These are phyloP conservation scores for Pseudopithomyces maydicus DNA, from an alignment of 2,329 filamentous ascomycete genomes.

Conservation along the genomic window DNA sequence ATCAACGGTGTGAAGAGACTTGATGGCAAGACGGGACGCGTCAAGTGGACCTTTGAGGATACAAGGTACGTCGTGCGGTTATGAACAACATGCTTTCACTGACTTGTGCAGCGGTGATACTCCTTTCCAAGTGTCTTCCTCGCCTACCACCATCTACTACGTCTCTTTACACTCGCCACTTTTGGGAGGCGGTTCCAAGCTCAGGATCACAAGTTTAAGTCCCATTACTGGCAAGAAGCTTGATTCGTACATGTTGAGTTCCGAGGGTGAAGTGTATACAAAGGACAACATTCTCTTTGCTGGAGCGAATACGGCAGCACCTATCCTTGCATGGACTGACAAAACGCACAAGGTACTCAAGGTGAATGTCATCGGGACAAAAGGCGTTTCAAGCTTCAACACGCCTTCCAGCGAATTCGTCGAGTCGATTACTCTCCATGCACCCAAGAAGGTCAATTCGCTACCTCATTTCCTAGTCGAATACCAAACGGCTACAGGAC, in stretches of 20 bases:
- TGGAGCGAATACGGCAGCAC: slow-evolving; percentile 75
- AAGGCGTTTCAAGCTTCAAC: slow-evolving; percentile 49
- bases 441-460: slow-evolving; percentile 72
- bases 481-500: slow-evolving; percentile 69
- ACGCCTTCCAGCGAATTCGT: slow-evolving; percentile 48
- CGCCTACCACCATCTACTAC: slow-evolving; percentile 71
- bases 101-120: slow-evolving; percentile 61
- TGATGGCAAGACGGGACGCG: slow-evolving; percentile 71
- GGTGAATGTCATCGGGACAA: slow-evolving; percentile 69
- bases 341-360: slow-evolving; percentile 65
- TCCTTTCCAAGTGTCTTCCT: slow-evolving; percentile 77
- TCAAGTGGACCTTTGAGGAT: slow-evolving; percentile 80
- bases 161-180: slow-evolving; percentile 72
- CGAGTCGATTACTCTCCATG: slow-evolving; percentile 69
- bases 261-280: slow-evolving; percentile 73
- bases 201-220: slow-evolving; percentile 78
- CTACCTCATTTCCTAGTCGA: slow-evolving; percentile 85
- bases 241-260: slow-evolving; percentile 72
- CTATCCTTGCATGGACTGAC: slow-evolving; percentile 78
- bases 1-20: slow-evolving; percentile 70
- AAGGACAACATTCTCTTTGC: slow-evolving; percentile 73
- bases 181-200: slow-evolving; percentile 68
- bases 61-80: slow-evolving; percentile 48
- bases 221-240: slow-evolving; percentile 72
- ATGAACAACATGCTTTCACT: slow-evolving; percentile 5